Conservation (phyloP, 2,329 filamentous ascomycete species). For the Pyricularia grisea region DNA sequence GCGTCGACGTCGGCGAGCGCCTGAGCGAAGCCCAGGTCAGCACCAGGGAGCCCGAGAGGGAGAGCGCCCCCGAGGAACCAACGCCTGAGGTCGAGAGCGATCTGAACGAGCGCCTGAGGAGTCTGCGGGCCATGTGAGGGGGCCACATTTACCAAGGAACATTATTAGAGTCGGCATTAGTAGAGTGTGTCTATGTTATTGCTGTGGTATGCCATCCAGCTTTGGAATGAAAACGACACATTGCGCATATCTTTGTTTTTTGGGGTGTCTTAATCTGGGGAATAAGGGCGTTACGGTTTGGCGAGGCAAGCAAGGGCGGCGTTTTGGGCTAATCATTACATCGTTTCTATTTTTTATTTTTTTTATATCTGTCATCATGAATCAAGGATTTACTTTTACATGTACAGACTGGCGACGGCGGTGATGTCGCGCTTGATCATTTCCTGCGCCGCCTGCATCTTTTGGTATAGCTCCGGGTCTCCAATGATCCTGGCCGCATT, state of each 20-base stretch:
- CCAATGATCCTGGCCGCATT: constrained; percentile 93
- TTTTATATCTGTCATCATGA: not conserved
- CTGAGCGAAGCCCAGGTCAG: constrained; percentile 49
- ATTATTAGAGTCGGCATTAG: not conserved
- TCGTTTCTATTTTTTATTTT: not conserved
- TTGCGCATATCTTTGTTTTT: not conserved
- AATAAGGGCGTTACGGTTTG: not conserved
- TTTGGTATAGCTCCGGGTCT: constrained; percentile 83
- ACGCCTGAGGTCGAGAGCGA: constrained; percentile 73
- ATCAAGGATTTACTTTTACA: constrained; percentile 40
- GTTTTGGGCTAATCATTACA: not conserved
- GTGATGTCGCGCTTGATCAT: constrained; percentile 95
- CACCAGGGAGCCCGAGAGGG: constrained; percentile 44
- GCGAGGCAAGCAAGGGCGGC: not conserved
- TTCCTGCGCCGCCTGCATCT: constrained; percentile 97
- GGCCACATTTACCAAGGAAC: not conserved
- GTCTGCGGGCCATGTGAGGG: constrained; percentile 33
- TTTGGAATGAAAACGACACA: not conserved
- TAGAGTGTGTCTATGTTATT: not conserved
- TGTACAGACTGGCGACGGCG: constrained; percentile 79
- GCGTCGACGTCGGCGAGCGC: constrained; percentile 71
- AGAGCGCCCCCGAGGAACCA: constrained; percentile 51
- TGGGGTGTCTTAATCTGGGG: not conserved
- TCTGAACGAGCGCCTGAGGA: constrained; percentile 51
- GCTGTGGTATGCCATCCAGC: not conserved